Conservation (phyloP, 2,329 filamentous ascomycete species). For the Calonectria fujianensis region DNA sequence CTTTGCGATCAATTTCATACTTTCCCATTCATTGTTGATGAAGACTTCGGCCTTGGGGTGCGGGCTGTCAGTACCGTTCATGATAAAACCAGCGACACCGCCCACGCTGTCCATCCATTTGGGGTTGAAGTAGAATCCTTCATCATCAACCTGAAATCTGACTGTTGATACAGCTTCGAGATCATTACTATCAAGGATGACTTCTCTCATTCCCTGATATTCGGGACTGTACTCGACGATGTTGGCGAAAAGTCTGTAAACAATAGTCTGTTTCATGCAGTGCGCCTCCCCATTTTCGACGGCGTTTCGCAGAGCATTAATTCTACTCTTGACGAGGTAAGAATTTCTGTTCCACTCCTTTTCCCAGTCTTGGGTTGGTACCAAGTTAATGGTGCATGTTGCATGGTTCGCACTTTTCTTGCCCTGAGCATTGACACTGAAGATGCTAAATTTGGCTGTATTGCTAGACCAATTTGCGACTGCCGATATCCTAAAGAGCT, state of each 20-base stretch:
- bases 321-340: conserved; percentile 79
- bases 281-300: conserved; percentile 48
- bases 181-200: conserved; percentile 65
- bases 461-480: conserved; percentile 43
- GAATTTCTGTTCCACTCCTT: conserved; percentile 50
- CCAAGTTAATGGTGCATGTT: conserved; percentile 35
- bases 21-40: conserved; percentile 77
- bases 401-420: conserved; percentile 44
- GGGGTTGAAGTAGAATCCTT: conserved; percentile 72
- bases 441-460: conserved; percentile 46
- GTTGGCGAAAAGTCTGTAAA: conserved; percentile 79
- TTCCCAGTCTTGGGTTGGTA: conserved; percentile 34
- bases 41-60: conserved; percentile 73
- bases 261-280: conserved; percentile 48
- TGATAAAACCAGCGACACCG: conserved; percentile 77
- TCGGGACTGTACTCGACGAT: conserved; percentile 74
- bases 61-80: conserved; percentile 72
- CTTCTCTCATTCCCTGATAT: conserved; percentile 76
- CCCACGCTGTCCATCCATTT: conserved; percentile 77
- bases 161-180: conserved; percentile 64
- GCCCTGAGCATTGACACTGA: conserved; percentile 47
- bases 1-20: conserved; percentile 65
- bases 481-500: conserved; percentile 46
- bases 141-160: conserved; percentile 68
- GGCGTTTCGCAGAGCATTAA: conserved; percentile 69